Conservation (phyloP, 2,329 filamentous ascomycete genomes). For the Geosmithia putterillii region DNA sequence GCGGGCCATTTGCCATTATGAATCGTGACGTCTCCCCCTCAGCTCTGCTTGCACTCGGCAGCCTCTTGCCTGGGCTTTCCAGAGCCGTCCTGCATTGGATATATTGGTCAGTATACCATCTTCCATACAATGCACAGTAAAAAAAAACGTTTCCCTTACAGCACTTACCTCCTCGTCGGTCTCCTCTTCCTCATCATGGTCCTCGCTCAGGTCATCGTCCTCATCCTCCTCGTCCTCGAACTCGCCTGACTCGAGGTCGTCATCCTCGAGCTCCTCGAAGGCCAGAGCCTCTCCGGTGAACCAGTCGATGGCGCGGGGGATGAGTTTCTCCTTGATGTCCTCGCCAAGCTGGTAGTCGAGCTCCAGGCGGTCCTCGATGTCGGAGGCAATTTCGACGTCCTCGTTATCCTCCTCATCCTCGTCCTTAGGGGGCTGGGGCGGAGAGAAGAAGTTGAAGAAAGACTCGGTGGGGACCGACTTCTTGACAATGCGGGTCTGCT, state of each 20-base stretch:
- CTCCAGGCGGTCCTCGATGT: constrained; percentile 96
- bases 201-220: constrained; percentile 75
- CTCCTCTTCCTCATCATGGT: constrained; percentile 74
- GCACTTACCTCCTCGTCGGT: constrained; percentile 62
- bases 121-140: background rate
- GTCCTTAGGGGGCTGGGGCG: constrained; percentile 72
- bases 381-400: constrained; percentile 67
- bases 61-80: constrained; percentile 90
- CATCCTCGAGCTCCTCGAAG: constrained; percentile 80
- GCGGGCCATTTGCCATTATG: background rate
- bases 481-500: constrained; percentile 98
- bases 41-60: constrained; percentile 94
- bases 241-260: constrained; percentile 71
- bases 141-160: background rate
- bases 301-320: constrained; percentile 97
- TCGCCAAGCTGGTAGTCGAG: constrained; percentile 98
- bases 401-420: constrained; percentile 48
- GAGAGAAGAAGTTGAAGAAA: constrained; percentile 99
- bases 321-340: constrained; percentile 99
- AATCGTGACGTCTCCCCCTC: constrained; percentile 19
- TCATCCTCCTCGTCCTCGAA: constrained; percentile 89
- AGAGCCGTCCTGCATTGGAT: constrained; percentile 55
- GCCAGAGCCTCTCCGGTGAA: constrained; percentile 97
- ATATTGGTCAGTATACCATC: constrained; percentile 5
- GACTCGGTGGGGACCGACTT: constrained; percentile 98